Base-by-base conservation (phyloP, 495 filamentous ascomycete species). In the Tuber melanosporum region DNA sequence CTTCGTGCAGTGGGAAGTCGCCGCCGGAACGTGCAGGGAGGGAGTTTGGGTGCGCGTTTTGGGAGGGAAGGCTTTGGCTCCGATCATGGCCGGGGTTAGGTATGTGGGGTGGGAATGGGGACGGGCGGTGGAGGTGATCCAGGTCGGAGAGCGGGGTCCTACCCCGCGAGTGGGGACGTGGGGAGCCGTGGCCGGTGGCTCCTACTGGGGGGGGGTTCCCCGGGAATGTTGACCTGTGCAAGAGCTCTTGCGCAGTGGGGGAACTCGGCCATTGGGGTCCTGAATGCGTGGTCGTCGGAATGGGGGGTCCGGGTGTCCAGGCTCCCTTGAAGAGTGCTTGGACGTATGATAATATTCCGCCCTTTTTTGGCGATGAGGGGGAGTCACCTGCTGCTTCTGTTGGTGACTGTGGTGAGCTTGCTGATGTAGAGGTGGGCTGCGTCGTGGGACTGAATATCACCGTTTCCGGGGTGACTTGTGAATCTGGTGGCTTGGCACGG, bases 401-500 rank as follows among this genome's bases (percentile, higher is more conserved):
- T 32, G 57, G 57, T 17, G 26, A 66, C 57, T 66, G 26, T 10
- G 32, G 57, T 5, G 26, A 17, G 57, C 57, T 66, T 36, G 52
- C 26, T 26, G n/a, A n/a, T 3, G 2, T n/a, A 14, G 52, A 15
- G 52, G 52, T 1, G 52, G 26, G 4, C 14, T 36, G 57, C 36
- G 26, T 6, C 17, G 26, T 36, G 26, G 57, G 57, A 36, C 57
- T 66, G 9, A 17, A 36, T 19, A 66, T 66, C 57, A 66, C 57
- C 4, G 26, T 36, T 66, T 66, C 57, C 57, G 15, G 57, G 26
- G 57, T 32, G 70, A 80, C 41, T 36, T 72, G 78, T 32, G 78
- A 76, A 73, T 80, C 78, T 69, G 71, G 77, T 14, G 73, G 73
- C 47, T 76, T 80, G 44, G 73, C 36, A 49, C 46, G 47, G 71